Evolutionary conservation across 768 basidiomycete genomes (phyloP).

Genomic region (Fistulinella prunicolor): DNA sequence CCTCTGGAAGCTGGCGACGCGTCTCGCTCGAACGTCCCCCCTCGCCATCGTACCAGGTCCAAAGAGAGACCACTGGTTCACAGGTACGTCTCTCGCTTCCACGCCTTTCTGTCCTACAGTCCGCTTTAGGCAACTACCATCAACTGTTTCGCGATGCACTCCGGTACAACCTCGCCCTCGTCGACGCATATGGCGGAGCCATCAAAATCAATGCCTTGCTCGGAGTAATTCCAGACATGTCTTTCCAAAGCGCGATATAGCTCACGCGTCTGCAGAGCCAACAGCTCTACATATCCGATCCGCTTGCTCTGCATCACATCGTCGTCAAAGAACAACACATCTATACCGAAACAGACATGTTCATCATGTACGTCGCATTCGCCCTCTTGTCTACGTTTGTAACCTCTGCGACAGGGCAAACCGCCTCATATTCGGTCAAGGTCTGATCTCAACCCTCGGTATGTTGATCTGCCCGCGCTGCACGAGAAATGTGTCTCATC

Average conservation of each 20-base stretch:
- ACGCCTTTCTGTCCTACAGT: not conserved
- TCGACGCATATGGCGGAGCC: conserved; percentile 32
- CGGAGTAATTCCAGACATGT: conserved; percentile 22
- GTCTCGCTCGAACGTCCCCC: conserved; percentile 8
- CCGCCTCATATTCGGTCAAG: conserved; percentile 35
- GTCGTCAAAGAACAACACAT: conserved; percentile 36
- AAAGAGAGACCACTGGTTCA: conserved; percentile 35
- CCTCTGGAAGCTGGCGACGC: conserved; percentile 18
- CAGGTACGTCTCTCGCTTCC: conserved; percentile 16
- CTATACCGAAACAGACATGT: conserved; percentile 37
- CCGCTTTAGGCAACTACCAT: conserved; percentile 30
- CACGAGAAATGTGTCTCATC: too few species aligned
- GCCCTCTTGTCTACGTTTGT: not conserved
- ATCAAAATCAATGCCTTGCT: conserved; percentile 36
- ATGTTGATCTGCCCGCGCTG: too few species aligned
- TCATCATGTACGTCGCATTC: conserved; percentile 26
- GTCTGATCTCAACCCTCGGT: conserved; percentile 39
- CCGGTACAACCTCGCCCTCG: conserved; percentile 30
- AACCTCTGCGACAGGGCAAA: conserved; percentile 18
- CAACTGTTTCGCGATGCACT: conserved; percentile 33
- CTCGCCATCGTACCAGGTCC: conserved; percentile 30
- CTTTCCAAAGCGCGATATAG: not conserved
- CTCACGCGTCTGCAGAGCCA: conserved; percentile 15
- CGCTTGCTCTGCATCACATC: conserved; percentile 37
- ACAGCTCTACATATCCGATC: conserved; percentile 38